Base-by-base conservation (phyloP, 495 filamentous ascomycete species). In the Penicillium desertorum region DNA sequence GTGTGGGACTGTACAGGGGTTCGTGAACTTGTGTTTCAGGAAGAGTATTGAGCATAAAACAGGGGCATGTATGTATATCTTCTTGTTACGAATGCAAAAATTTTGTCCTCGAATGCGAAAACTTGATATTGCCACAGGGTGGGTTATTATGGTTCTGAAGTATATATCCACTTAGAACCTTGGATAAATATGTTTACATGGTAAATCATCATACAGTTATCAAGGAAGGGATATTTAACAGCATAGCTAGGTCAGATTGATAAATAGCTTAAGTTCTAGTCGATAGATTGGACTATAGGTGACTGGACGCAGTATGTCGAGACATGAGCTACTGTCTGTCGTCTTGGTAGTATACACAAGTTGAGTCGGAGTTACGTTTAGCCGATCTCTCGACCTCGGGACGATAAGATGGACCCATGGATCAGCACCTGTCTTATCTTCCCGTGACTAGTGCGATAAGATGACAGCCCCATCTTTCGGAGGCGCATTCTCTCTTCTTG, bases 381-480 rank as follows among this genome's bases (percentile, higher is more conserved):
- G 5, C 34, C 14, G 34, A 7, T 3, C 14, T 36, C 6, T 14
- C 14, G 16, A 7, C 11, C 14, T 36, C 7, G 27, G 27, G 14
- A 7, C 29, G 29, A 30, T 30, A 30, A 30, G 29, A 4, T n/a
- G 14, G 0, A 30, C 19, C 45, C 45, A 25, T 16, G 2, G 11
- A 5, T 47, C 19, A 29, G 10, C 45, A 8, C 11, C 45, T 47
- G 29, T 19, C 19, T 23, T 51, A 51, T 51, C 49, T 11, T 2
- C 49, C n/a, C 49, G 34, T 51, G 49, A 51, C n/a, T 0, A 5
- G 6, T 27, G 7, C 34, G 49, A 51, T 51, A 51, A 51, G 49
- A n/a, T 17, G 17, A 27, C 11, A 6, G 7, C 22, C 5, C 49
- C 32, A 37, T 5, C 11, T 34, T 34, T 37, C 14, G 20, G n/a